These are phyloP conservation scores for Phytophthora idaei DNA, from an alignment of 352 stramenopile species.

Conservation along the genomic window DNA sequence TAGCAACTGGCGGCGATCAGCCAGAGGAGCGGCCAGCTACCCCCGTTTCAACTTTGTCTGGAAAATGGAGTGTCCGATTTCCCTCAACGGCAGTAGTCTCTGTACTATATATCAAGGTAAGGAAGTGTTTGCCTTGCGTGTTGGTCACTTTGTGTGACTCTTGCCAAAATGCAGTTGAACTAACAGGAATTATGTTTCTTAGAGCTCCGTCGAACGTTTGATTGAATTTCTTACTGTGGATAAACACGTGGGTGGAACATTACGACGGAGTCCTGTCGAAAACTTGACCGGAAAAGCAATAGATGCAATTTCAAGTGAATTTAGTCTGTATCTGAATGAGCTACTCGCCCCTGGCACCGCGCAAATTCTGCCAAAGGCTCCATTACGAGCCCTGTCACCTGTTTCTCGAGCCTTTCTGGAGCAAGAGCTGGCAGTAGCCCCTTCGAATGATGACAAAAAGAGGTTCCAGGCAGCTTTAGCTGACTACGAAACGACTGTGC, in stretches of 20 bases:
- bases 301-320: constrained; percentile 38
- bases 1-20: constrained; percentile 10
- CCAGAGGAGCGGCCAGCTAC: constrained; percentile 16
- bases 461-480: constrained; percentile 60
- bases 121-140: neutral
- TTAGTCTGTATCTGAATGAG: constrained; percentile 44
- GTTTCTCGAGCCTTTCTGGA: constrained; percentile 57
- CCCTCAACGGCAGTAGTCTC: constrained; percentile 23
- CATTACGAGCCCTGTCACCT: constrained; percentile 34
- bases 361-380: constrained; percentile 10
- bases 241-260: constrained; percentile 38
- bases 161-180: neutral
- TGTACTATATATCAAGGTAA: constrained; percentile 58
- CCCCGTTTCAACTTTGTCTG: constrained; percentile 28
- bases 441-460: constrained; percentile 80
- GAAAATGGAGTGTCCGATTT: constrained; percentile 59
- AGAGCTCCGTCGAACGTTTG: constrained; percentile 45
- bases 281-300: constrained; percentile 28
- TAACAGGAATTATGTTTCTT: constrained; percentile 5
- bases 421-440: constrained; percentile 53
- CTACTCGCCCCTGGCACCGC: constrained; percentile 44
- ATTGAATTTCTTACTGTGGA: constrained; percentile 58
- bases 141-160: too few relatives aligned
- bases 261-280: constrained; percentile 45
- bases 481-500: constrained; percentile 62